Evolutionary conservation across 495 filamentous ascomycete species (phyloP), one percentile per base, ranked within the genome.

Genomic region (Daldinia childiae): DNA sequence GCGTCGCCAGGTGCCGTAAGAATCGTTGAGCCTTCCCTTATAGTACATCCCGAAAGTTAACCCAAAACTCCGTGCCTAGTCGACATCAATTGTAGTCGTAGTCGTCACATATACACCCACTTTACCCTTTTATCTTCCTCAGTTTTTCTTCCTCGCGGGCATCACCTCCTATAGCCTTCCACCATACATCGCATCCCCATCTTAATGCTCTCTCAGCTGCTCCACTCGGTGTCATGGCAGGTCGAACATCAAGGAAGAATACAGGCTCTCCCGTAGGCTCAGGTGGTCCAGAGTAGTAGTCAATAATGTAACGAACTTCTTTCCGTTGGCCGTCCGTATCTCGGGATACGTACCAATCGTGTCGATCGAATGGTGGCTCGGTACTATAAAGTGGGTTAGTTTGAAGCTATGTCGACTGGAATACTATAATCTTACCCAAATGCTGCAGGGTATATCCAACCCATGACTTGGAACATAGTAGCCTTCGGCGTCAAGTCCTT

Each of bases 161-260:
- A 29, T 84, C 80, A n/a, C 83, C 90, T 3, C 95, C 95, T 66
- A 90, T 93, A 8, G 94, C 95, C 69, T 87, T 87, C 86, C 90
- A 95, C 95, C 95, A 99, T 4, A 97, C 89, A 82, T 97, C 93
- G 14, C 92, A 92, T 58, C 93, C 91, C 95, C 96, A 98, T 75
- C 94, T 82, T 79, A 97, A 86, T 66, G 93, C 77, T 60, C 96
- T 87, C 84, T 98, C 96, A 24, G 89, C 88, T 32, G 92, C 92
- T 11, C 89, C 89, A 0, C 87, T 92, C 1, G 93, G 94, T 74
- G 97, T 94, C n/a, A 97, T 74, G 11, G 95, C 95, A 12, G 95
- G 95, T 64, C 95, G 86, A n/a, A 99, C 96, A 78, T 99, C 95
- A 52, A 99, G 87, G 76, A 90, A 98, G 82, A 99, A 99, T 6